These are phyloP conservation scores for Amanita polypyramis DNA, from an alignment of 768 basidiomycete genomes.

Conservation along the genomic window DNA sequence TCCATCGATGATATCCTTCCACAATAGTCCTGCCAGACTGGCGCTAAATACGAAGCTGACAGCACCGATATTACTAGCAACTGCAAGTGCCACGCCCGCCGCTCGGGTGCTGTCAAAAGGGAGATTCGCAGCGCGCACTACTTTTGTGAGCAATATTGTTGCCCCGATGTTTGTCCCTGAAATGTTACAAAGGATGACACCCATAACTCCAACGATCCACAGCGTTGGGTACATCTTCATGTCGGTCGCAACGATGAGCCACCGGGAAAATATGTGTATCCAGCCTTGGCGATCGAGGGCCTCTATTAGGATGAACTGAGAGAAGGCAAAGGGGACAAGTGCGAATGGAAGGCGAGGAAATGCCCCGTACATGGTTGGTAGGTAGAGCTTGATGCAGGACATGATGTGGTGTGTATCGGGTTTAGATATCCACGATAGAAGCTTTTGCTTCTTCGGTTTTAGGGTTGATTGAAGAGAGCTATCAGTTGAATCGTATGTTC, in stretches of 20 bases:
- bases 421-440: neutral
- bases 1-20: conserved; percentile 66
- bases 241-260: conserved; percentile 42
- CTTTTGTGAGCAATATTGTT: conserved; percentile 79
- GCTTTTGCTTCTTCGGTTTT: neutral
- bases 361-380: conserved; percentile 59
- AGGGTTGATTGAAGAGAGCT: no score
- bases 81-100: conserved; percentile 65
- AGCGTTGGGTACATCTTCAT: conserved; percentile 38
- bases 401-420: neutral
- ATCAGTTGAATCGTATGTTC: no score
- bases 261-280: conserved; percentile 72
- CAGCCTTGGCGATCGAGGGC: conserved; percentile 75
- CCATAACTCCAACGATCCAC: conserved; percentile 61
- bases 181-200: conserved; percentile 70
- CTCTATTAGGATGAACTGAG: conserved; percentile 91
- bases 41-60: conserved; percentile 85
- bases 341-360: conserved; percentile 66
- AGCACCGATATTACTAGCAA: conserved; percentile 86
- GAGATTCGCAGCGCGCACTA: conserved; percentile 45
- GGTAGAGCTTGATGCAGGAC: conserved; percentile 8
- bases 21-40: conserved; percentile 81
- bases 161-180: conserved; percentile 89
- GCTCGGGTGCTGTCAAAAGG: conserved; percentile 30
- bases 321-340: conserved; percentile 86